Conservation (phyloP, 2,329 filamentous ascomycete species). For the Colletotrichum graminicola region DNA sequence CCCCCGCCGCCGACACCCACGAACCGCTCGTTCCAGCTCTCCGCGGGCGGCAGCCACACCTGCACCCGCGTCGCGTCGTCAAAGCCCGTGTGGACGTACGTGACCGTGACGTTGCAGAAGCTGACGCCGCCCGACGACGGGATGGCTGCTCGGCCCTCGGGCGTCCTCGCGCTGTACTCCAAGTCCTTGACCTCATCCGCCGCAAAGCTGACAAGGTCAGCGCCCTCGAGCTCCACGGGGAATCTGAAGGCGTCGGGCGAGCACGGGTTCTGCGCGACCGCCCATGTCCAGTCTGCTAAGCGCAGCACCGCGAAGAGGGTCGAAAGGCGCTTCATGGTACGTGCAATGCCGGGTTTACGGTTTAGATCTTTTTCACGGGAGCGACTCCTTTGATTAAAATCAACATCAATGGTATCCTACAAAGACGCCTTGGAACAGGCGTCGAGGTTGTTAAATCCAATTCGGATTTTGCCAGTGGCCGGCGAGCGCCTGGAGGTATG, state of each 20-base stretch:
- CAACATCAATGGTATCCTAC: neutral
- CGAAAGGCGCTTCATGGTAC: constrained; percentile 22
- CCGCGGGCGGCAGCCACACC: constrained; percentile 45
- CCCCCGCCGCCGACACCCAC: constrained; percentile 50
- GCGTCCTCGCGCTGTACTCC: constrained; percentile 18
- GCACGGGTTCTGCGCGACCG: constrained; percentile 7
- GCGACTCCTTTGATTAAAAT: neutral
- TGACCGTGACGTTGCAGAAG: constrained; percentile 47
- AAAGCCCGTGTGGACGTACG: constrained; percentile 46
- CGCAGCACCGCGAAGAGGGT: constrained; percentile 6
- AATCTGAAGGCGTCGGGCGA: constrained; percentile 10
- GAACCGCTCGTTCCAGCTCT: constrained; percentile 49
- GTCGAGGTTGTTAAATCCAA: neutral
- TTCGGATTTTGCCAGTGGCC: neutral
- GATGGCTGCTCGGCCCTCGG: constrained; percentile 39
- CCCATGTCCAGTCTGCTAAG: neutral
- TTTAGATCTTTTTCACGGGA: neutral
- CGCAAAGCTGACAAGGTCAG: constrained; percentile 19
- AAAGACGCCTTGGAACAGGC: neutral
- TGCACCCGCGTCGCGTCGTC: constrained; percentile 47
- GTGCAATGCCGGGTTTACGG: neutral
- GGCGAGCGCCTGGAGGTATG: neutral
- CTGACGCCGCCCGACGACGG: constrained; percentile 38
- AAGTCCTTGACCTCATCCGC: constrained; percentile 26
- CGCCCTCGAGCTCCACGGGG: constrained; percentile 21